Base-by-base conservation (phyloP, 768 basidiomycete species). In the Pleurotus djamor region DNA sequence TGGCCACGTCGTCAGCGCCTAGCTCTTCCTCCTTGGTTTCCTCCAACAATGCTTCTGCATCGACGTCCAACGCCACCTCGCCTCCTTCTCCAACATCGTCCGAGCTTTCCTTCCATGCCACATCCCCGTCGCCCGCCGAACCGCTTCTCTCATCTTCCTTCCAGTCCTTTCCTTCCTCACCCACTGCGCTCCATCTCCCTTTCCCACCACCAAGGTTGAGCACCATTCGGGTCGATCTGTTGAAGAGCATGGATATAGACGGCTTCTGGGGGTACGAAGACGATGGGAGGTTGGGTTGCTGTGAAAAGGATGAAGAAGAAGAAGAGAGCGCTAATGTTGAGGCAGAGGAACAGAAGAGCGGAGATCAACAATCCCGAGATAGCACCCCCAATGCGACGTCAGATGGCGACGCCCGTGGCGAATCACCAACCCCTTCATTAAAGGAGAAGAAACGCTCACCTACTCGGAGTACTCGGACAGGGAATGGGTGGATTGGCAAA, bases 241-340 rank as follows among this genome's bases (percentile, higher is more conserved):
- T 56, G 54, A 56, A 41, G 54, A 56, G 54, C n/a, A 56, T 56
- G 54, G 54, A 56, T 43, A 56, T 56, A 4, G 54, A 56, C 8
- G 54, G 44, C n/a, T 47, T 47, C 17, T 43, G 41, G 13, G 54
- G 54, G 16, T 41, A 34, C 5, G 54, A 43, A 9, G 41, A 33
- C 14, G 51, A 52, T 9, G 35, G 35, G 35, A 1, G 34, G 35
- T 52, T 16, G 45, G 45, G 45, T 2, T 38, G 34, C n/a, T 41
- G 35, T 38, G 54, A 38, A 4, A 41, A 3, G 37, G 13, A 32
- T 28, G 54, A 41, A 2, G 54, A 44, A 10, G 54, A 41, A 2
- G 54, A 44, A 10, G 32, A 34, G 38, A 17, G 45, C 14, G 21
- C 16, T 12, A 32, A 17, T 34, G 21, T 7, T 34, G 54, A 17